Base-by-base conservation (phyloP, 495 filamentous ascomycete genomes). In the Hypoxylon fragiforme region DNA sequence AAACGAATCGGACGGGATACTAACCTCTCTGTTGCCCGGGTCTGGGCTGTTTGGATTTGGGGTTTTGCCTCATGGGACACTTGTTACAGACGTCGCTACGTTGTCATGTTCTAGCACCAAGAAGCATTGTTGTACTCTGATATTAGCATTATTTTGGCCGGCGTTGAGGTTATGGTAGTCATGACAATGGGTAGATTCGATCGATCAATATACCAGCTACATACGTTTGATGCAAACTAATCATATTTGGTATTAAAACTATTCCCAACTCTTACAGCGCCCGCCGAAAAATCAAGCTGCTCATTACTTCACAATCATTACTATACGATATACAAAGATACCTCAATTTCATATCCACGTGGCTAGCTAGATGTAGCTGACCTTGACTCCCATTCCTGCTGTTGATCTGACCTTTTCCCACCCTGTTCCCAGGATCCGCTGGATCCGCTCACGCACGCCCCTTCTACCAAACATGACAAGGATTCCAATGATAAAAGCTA, bases 331-430 rank as follows among this genome's bases (percentile, higher is more conserved):
- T 61, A 51, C 57, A 62, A 42, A 45, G 9, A 47, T 44, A 32
- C 44, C 50, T 34, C 22, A 28, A 20, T 49, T 65, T 48, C 15
- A 13, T 48, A 9, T 15, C 38, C 49, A 28, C n/a, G 14, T 37
- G 9, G 12, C 31, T n/a, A 21, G 39, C 50, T 69, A 96, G 46
- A 98, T 94, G 76, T 98, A 98, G 71, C 86, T 95, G 62, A 98
- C 91, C 74, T 97, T 97, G 43, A 96, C 89, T 0, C 95, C 94
- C 92, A 97, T 97, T 0, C 92, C 92, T 12, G 92, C 85, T 0
- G 94, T 98, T 28, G 82, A 78, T 55, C 77, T 84, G 6, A 97
- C 74, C 72, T 96, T 97, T 22, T 83, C 80, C 94, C 91, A 97
- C 16, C 84, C 82, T 21, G 78, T 68, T 42, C 80, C 81, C 34